Evolutionary conservation across 306 rosid species (phyloP), one percentile per base, ranked within the genome.

Genomic region (Hylodesmum podocarpum): DNA sequence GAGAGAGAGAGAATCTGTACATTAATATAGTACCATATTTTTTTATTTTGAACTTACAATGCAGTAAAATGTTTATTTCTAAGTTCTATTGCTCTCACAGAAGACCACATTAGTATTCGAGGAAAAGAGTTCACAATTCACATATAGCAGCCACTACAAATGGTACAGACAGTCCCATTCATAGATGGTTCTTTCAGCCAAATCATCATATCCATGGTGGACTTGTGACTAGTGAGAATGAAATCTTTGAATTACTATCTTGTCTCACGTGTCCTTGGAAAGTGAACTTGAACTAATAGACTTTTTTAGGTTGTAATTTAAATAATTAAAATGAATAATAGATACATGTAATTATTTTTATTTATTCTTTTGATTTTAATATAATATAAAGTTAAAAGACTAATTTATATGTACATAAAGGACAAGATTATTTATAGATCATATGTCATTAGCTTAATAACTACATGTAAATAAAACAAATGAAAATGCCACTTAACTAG

Each of bases 251-350:
- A 80, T 51, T 51, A 51, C 31, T n/a, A 43, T 28, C 83, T 49
- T 47, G 37, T 61, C 61, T 72, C 77, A 78, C 77, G 43, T 78
- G 82, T 61, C 72, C 25, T 46, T 58, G 40, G 62, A 21, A 78
- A 55, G 49, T 24, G 33, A 11, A 58, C 66, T 31, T 10, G 3
- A 11, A 29, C 25, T 18, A 18, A 27, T 51, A 34, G 65, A 66
- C 74, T 44, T 33, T 49, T 28, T 34, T 34, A 53, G 33, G 72
- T 24, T 8, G 29, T 71, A 50, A 9, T 37, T 53, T 72, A 36
- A 73, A 24, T 24, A 72, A 37, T 72, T 14, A 9, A 25, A 54
- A 34, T 0, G 49, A 15, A 6, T 11, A 16, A 0, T 6, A 21
- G 51, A 3, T 28, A 24, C 3, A 57, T 24, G n/a, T n/a, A n/a